These are phyloP conservation scores for Pistacia integerrima DNA, from an alignment of 345 rosid genomes.

Conservation along the genomic window DNA sequence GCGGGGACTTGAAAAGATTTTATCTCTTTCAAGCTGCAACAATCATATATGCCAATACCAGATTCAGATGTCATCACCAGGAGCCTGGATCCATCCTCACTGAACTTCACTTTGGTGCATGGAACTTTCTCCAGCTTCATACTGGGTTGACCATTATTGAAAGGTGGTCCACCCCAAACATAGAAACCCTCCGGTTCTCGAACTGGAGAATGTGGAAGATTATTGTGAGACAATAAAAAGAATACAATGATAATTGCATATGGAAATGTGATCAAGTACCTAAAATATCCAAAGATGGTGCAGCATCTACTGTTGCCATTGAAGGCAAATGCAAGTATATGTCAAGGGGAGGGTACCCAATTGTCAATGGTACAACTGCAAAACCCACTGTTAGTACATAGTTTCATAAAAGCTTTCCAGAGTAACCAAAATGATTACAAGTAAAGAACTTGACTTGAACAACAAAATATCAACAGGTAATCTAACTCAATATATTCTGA, in stretches of 20 bases:
- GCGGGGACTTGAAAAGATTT: slow-evolving; percentile 58
- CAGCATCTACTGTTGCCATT: slow-evolving; percentile 43
- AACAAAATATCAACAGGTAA: too few species aligned
- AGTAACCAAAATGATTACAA: too few species aligned
- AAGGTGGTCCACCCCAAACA: slow-evolving; percentile 92
- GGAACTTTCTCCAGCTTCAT: slow-evolving; percentile 60
- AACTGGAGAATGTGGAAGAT: slow-evolving; percentile 35
- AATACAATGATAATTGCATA: neutral
- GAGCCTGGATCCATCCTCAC: slow-evolving; percentile 75
- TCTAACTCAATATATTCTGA: too few species aligned
- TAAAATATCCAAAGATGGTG: slow-evolving; percentile 71
- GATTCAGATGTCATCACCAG: slow-evolving; percentile 66
- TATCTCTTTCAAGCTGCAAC: slow-evolving; percentile 53
- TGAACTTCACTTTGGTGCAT: slow-evolving; percentile 60
- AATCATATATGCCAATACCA: slow-evolving; percentile 59
- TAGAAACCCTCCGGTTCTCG: slow-evolving; percentile 73
- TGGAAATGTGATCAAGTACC: slow-evolving; percentile 41
- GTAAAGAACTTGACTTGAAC: too few species aligned
- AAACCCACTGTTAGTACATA: neutral
- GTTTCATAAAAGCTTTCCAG: neutral
- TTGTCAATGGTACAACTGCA: neutral
- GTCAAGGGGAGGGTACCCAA: neutral
- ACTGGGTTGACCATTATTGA: slow-evolving; percentile 56
- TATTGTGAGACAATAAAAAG: neutral
- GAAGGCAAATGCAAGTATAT: neutral